Evolutionary conservation across 2,329 filamentous ascomycete genomes (phyloP), one percentile per base, ranked within the genome.

Genomic region (Didymella glomerata): DNA sequence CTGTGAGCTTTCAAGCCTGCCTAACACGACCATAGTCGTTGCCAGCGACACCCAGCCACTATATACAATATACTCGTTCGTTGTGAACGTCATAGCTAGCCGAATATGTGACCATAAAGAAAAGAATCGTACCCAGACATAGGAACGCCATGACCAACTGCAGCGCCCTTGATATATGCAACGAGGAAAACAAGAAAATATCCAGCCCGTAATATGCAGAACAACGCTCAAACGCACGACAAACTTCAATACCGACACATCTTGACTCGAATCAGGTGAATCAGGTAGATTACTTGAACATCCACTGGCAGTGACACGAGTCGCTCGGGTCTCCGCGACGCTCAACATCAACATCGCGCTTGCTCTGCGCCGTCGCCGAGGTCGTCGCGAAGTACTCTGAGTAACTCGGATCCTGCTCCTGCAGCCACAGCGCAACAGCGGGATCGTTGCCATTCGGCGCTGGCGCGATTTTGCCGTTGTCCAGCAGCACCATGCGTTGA

Each of bases 401-500:
- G 11, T 71, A 67, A 13, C 30, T 68, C 8, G 80, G 79, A 62
- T 80, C 76, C 2, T 67, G 55, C 65, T 82, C 81, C 57, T 78
- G 69, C 11, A 83, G 67, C 55, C 68, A 61, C 20, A 82, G 66
- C 16, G 70, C 72, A 45, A 80, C 74, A 3, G 73, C 72, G 6
- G 75, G 64, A 27, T 74, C 76, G 42, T 76, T 70, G 20, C 58
- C 61, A 52, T 77, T 72, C 0, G 65, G 60, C 25, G 75, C 74
- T 34, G 74, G 71, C 28, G 78, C 74, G 32, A 84, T 71, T 9
- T 73, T 66, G 28, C 83, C 83, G 62, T 86, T 79, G 47, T 83
- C 75, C 54, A 86, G 76, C 13, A 90, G 80, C 61, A 84, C 79
- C 82, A 89, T 88, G 69, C 88, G 84, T 67, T 89, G 82, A 68